These are phyloP conservation scores for Ascocoryne sarcoides DNA, from an alignment of 2,329 filamentous ascomycete species.

Conservation along the genomic window DNA sequence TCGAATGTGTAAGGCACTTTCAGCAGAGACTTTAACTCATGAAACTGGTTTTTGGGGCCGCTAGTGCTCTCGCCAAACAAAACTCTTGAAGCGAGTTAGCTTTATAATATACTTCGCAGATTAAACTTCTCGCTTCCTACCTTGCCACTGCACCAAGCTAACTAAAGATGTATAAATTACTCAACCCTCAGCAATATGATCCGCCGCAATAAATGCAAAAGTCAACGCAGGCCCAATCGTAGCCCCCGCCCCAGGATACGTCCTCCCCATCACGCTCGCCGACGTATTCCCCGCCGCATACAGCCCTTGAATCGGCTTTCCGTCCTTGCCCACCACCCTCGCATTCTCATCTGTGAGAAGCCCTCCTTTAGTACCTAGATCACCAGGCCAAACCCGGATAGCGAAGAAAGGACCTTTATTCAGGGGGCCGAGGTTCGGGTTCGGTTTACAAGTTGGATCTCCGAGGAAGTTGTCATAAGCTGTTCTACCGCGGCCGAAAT, in stretches of 20 bases:
- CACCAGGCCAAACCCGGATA: slow-evolving; percentile 29
- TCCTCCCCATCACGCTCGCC: slow-evolving; percentile 29
- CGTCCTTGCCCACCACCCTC: slow-evolving; percentile 17
- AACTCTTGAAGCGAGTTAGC: background rate
- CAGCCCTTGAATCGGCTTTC: slow-evolving; percentile 24
- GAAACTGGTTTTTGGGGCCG: too few species aligned
- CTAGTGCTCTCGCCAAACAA: too few species aligned
- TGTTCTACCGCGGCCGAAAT: slow-evolving; percentile 29
- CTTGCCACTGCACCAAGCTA: background rate
- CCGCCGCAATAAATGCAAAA: slow-evolving; percentile 29
- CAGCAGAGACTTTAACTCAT: too few species aligned
- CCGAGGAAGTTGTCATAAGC: slow-evolving; percentile 29
- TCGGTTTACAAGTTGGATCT: slow-evolving; percentile 24
- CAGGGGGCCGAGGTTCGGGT: slow-evolving; percentile 28
- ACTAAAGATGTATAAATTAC: background rate
- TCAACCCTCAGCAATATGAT: slow-evolving; percentile 10
- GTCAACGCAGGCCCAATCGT: slow-evolving; percentile 31
- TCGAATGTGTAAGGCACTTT: too few species aligned
- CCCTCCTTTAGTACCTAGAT: slow-evolving; percentile 33
- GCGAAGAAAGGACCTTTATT: slow-evolving; percentile 29
- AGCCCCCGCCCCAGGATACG: slow-evolving; percentile 29
- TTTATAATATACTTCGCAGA: background rate
- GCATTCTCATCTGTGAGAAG: slow-evolving; percentile 29
- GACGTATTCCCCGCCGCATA: slow-evolving; percentile 31
- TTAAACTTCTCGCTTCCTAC: background rate